Evolutionary conservation across 1,139 yeast genomes (phyloP), one percentile per base, ranked within the genome.

Genomic region (Pichia cactophila): DNA sequence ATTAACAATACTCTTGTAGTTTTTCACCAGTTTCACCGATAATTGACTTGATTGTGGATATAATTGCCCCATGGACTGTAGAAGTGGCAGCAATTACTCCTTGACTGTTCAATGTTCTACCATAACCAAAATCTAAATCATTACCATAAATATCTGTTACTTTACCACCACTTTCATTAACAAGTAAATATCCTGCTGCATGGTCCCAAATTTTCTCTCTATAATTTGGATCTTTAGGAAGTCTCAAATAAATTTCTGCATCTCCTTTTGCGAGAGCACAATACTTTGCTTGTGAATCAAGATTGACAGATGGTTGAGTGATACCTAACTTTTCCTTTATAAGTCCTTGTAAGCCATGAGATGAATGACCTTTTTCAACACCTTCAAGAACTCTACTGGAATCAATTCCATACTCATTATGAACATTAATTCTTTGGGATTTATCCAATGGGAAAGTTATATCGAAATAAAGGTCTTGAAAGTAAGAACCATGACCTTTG

Each of bases 181-280:
- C 81, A 56, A 92, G 76, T 12, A 90, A 73, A 59, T 86, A 84
- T 6, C 98, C 99, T 2, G 97, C 95, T 26, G 97, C 97, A 65
- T 92, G 99, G 67, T 92, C 99, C 98, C 98, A 92, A 53, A 92
- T 89, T 69, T 94, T 92, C 65, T 92, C 99, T 61, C 87, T 78
- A 66, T 90, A 92, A 3, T 77, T 69, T 47, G 79, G 75, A 56
- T 77, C 81, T 44, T 83, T 79, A 12, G 99, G 98, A 52, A 94
- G 71, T 58, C 99, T 81, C 56, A 92, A 73, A 60, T 94, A 92
- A 28, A 90, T 78, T 62, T 92, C 97, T 4, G 97, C 97, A 54
- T 86, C 84, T 41, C 98, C 98, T 57, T 85, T 77, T 11, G 97
- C 83, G 51, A 92, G 75, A 17, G 90, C 80, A 69, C 97, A 90